These are phyloP conservation scores for Cladosporium sp. DNA, from an alignment of 2,329 filamentous ascomycete species.

Conservation along the genomic window DNA sequence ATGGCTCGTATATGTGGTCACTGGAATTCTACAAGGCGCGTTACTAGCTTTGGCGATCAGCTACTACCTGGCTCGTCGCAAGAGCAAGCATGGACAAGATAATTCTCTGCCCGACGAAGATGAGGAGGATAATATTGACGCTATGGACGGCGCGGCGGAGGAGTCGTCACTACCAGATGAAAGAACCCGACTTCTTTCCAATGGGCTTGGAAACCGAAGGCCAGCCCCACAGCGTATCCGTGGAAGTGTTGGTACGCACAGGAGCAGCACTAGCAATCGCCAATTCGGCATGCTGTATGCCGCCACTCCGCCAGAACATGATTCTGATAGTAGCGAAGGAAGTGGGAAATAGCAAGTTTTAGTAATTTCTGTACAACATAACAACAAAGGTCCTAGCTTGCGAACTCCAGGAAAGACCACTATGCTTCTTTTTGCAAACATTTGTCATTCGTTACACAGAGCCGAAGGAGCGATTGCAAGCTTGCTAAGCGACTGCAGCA, in stretches of 20 bases:
- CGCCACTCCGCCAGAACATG: constrained; percentile 24
- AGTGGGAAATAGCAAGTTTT: constrained; percentile 2
- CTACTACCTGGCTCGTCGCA: constrained; percentile 54
- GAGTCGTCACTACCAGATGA: constrained; percentile 1
- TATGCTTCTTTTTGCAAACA: too few species aligned
- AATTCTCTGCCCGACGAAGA: background rate
- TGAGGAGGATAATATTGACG: constrained; percentile 15
- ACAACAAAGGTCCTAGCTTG: background rate
- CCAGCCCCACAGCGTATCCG: background rate
- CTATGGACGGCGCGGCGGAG: constrained; percentile 12
- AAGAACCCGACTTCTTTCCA: constrained; percentile 9
- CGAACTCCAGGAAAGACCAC: too few species aligned
- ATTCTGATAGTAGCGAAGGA: constrained; percentile 17
- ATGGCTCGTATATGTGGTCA: constrained; percentile 88
- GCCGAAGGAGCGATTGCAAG: too few species aligned
- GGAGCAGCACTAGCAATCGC: constrained; percentile 17
- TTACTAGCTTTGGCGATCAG: constrained; percentile 75
- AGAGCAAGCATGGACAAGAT: constrained; percentile 1
- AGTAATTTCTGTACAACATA: background rate
- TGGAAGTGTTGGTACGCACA: constrained; percentile 10
- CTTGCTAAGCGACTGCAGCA: too few species aligned
- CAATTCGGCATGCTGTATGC: constrained; percentile 21
- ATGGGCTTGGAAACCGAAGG: background rate
- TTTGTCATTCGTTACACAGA: too few species aligned
- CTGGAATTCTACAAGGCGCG: constrained; percentile 77